These are phyloP conservation scores for Stemphylium beticola DNA, from an alignment of 2,329 filamentous ascomycete genomes.

Conservation along the genomic window DNA sequence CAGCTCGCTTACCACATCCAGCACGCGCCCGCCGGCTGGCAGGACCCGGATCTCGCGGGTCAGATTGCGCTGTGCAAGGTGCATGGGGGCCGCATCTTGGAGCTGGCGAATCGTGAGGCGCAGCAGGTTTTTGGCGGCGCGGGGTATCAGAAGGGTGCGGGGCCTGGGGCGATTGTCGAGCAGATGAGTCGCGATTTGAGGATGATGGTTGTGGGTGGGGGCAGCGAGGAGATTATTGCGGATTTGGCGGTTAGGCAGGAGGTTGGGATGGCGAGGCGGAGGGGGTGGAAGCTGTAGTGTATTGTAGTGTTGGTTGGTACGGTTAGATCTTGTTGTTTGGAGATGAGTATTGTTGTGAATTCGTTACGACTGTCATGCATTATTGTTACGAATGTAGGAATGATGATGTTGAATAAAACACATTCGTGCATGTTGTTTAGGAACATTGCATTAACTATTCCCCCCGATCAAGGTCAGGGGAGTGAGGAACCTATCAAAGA, in stretches of 20 bases:
- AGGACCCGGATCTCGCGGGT: constrained; percentile 48
- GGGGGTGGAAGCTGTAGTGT: constrained; percentile 55
- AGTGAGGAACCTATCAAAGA: too few relatives aligned
- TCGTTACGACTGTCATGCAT: too few relatives aligned
- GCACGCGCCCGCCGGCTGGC: constrained; percentile 49
- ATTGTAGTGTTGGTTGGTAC: too few relatives aligned
- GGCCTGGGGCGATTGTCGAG: constrained; percentile 58
- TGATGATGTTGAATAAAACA: background rate
- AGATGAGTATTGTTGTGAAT: too few relatives aligned
- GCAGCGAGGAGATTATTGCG: constrained; percentile 62
- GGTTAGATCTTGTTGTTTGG: too few relatives aligned
- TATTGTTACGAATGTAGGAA: too few relatives aligned
- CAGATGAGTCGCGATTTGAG: constrained; percentile 61
- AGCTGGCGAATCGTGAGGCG: constrained; percentile 59
- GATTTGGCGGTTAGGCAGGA: constrained; percentile 62
- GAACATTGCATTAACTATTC: too few relatives aligned
- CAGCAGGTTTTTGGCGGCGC: constrained; percentile 63
- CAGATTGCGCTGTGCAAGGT: constrained; percentile 56
- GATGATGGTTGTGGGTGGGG: constrained; percentile 60
- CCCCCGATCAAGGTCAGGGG: too few relatives aligned
- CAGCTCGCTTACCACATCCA: constrained; percentile 64
- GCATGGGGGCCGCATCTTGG: constrained; percentile 57
- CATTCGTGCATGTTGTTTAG: too few relatives aligned
- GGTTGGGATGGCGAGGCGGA: constrained; percentile 45
- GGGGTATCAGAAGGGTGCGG: constrained; percentile 59